Evolutionary conservation across 352 stramenopile species (phyloP), one percentile per base, ranked within the genome.

Genomic region (Blastocystis sp.): DNA sequence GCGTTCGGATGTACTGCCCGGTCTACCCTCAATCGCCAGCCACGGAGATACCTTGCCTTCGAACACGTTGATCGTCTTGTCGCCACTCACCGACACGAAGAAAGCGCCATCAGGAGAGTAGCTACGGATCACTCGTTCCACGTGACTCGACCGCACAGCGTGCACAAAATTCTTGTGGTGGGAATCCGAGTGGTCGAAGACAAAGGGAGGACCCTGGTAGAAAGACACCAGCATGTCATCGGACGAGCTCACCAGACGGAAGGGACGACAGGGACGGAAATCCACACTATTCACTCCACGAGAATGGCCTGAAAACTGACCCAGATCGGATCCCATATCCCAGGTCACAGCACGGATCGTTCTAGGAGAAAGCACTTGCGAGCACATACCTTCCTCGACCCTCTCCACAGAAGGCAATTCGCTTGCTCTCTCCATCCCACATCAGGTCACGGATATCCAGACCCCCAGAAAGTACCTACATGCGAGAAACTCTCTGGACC

Each of bases 141-240:
- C 26, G 50, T 20, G 64, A 6, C 29, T 2, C 2, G 29, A 82
- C 8, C 93, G 93, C 75, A 96, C 92, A 76, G 93, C 94, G 90
- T 96, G 95, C 91, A 95, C 93, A 87, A 95, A 96, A 91, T 95
- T 96, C 1, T 93, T 93, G 92, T 96, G 93, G 90, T 94, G 94
- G 88, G 92, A 93, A 63, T 88, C 77, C 90, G 94, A 95, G 76
- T 95, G 93, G 66, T 95, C 94, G 91, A 95, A 96, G 91, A 95
- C 95, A 90, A 96, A 96, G n/a, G 93, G 93, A 29, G 93, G 93
- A 5, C 93, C 93, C 90, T 96, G 93, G 69, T 91, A 95, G 56
- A 95, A 93, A 47, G 93, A 95, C 23, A 95, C 92, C 80, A 94
- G 94, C 50, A 95, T 95, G 91, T 95, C 93, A 76, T 96, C 93